These are phyloP conservation scores for Lithospermum erythrorhizon DNA, from an alignment of 257 asterid genomes.

Conservation along the genomic window DNA sequence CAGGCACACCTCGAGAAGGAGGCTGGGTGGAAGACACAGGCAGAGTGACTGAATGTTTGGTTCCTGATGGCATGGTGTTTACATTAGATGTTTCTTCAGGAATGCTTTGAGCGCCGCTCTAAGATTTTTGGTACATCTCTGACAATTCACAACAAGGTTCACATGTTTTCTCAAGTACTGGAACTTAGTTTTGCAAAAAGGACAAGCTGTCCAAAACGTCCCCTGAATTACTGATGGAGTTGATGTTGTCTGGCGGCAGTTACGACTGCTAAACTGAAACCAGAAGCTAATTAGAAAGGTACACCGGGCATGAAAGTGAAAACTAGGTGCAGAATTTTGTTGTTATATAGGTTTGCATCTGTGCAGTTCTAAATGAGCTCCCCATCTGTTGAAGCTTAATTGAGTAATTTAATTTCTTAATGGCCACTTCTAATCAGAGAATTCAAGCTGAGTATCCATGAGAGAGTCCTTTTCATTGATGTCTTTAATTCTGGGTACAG, in stretches of 20 bases:
- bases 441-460: conserved; percentile 64
- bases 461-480: conserved; percentile 83
- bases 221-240: conserved; percentile 21
- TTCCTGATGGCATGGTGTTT: no score
- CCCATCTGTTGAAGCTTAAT: conserved; percentile 47
- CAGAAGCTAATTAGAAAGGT: conserved; percentile 27
- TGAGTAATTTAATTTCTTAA: conserved; percentile 72
- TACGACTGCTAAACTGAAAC: conserved; percentile 19
- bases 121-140: conserved; percentile 29
- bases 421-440: conserved; percentile 45
- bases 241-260: conserved; percentile 26
- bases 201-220: conserved; percentile 51
- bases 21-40: conserved; percentile 20
- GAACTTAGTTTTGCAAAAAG: conserved; percentile 37
- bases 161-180: conserved; percentile 25
- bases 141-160: conserved; percentile 35
- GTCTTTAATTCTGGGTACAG: no score
- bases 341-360: conserved; percentile 22
- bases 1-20: conserved; percentile 25
- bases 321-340: conserved; percentile 22
- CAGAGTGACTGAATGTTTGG: conserved; percentile 18
- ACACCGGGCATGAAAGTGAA: conserved; percentile 20
- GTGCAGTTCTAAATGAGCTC: conserved; percentile 24
- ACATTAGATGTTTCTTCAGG: conserved; percentile 15
- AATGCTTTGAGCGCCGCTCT: conserved; percentile 30